These are phyloP conservation scores for Candida vaughaniae DNA, from an alignment of 805 yeast genomes.

Conservation along the genomic window DNA sequence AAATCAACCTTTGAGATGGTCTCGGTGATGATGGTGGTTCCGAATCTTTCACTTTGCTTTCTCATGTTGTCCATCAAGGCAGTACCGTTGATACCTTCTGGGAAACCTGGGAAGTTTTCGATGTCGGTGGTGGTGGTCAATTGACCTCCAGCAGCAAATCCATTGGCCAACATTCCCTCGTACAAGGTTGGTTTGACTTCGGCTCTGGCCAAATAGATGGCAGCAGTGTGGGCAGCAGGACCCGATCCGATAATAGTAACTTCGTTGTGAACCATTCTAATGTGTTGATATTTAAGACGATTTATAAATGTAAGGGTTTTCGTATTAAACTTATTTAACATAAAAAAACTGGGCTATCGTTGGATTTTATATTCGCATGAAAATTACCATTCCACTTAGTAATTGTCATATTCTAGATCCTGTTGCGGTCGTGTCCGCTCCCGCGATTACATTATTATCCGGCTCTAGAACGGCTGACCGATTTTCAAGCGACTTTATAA, in stretches of 20 bases:
- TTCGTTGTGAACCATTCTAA: slow-evolving; percentile 75
- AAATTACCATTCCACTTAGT: slow-evolving; percentile 1
- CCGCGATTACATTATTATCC: no score
- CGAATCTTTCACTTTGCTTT: slow-evolving; percentile 81
- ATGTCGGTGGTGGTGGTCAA: slow-evolving; percentile 97
- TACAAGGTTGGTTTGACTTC: slow-evolving; percentile 90
- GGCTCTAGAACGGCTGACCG: no score
- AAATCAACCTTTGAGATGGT: slow-evolving; percentile 92
- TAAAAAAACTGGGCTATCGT: no score
- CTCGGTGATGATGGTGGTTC: slow-evolving; percentile 93
- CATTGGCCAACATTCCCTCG: slow-evolving; percentile 97
- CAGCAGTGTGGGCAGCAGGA: slow-evolving; percentile 99
- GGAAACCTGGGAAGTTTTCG: slow-evolving; percentile 99
- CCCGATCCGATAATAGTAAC: slow-evolving; percentile 95
- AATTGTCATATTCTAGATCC: slow-evolving; percentile 1
- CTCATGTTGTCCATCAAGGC: slow-evolving; percentile 93
- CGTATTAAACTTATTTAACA: no score
- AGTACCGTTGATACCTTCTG: slow-evolving; percentile 84
- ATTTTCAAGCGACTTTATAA: no score
- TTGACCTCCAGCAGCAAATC: slow-evolving; percentile 99
- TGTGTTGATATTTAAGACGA: no score
- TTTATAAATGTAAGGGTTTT: no score
- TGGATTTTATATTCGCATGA: slow-evolving; percentile 3
- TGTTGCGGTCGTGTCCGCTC: slow-evolving; percentile 1
- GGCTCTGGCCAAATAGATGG: slow-evolving; percentile 94